phyloP scores from a whole-genome alignment of 495 filamentous ascomycete genomes.

The Tuber indicum region DNA sequence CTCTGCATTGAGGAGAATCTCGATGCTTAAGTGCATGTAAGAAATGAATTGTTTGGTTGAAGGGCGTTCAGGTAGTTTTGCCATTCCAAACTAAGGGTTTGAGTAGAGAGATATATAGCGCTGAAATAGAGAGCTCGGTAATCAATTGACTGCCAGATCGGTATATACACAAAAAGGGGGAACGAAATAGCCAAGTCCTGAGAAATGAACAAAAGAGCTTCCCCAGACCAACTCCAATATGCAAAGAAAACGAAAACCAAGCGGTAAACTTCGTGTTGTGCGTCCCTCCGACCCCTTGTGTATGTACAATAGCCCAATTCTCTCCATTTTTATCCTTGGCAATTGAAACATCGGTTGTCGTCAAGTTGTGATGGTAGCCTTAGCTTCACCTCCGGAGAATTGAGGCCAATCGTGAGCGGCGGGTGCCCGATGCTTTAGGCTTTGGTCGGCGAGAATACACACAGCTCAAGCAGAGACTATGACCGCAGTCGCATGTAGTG shows the following conservation, averaged over 20 bases:
- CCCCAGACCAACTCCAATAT: conserved; percentile 30
- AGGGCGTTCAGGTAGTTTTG: background rate
- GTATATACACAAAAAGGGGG: background rate
- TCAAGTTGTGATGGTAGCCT: background rate
- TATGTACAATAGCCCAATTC: background rate
- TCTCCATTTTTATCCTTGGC: background rate
- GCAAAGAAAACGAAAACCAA: conserved; percentile 20
- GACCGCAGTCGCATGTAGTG: conserved; percentile 38
- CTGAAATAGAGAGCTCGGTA: background rate
- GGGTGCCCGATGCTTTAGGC: background rate
- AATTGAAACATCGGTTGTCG: background rate
- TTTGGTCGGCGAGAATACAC: conserved; percentile 37
- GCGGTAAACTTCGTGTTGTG: background rate
- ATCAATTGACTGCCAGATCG: background rate
- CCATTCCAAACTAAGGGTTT: background rate
- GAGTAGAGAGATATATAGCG: background rate
- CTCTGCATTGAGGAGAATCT: background rate
- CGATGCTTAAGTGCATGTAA: background rate
- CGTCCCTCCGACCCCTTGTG: background rate
- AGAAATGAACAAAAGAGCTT: conserved; percentile 12
- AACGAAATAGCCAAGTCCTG: background rate
- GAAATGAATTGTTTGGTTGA: background rate
- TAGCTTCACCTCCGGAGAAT: background rate
- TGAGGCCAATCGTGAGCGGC: background rate
- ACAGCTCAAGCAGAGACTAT: conserved; percentile 37